Evolutionary conservation across 306 rosid species (phyloP), one percentile per base, ranked within the genome.

Genomic region (Heteromeles arbutifolia): DNA sequence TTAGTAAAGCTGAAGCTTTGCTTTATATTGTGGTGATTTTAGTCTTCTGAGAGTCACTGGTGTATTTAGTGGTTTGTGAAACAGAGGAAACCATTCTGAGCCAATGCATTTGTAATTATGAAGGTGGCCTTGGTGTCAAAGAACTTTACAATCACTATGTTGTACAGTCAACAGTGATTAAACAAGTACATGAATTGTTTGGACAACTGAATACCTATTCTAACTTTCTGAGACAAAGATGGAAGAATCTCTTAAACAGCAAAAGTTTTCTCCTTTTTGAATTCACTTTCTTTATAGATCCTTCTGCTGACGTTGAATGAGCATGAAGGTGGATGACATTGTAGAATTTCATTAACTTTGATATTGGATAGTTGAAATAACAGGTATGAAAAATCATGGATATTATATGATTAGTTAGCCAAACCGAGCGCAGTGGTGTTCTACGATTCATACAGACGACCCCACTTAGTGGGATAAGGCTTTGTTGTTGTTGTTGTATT

Each of bases 161-260:
- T 43, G 74, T 72, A 48, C 58, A 66, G 80, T 56, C 13, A n/a
- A 48, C 54, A 48, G 54, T 54, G 80, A 67, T 68, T 50, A 45
- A 59, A 78, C 26, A 76, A 24, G 13, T 41, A 8, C 64, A 37
- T 25, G 69, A 71, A 63, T 44, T 80, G 72, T 74, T 64, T 84
- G 77, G 79, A 65, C 73, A 26, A 41, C 59, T 32, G 70, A 83
- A 43, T 65, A 48, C 70, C 67, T 37, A 31, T 67, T 72, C 67
- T 41, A 59, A 41, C 68, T 70, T 80, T 90, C 82, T 84, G 79
- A 82, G 78, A 80, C 82, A 65, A 79, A 61, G 74, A 76, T 74
- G 72, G 74, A 45, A 75, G 86, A 90, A 79, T 84, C 65, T 84
- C 67, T 73, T 65, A 54, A 64, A 69, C 80, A 77, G 81, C 52